Evolutionary conservation across 1,284 basidiomycete species (phyloP), one percentile per base, ranked within the genome.

Genomic region (Cryptococcus amylolentus): DNA sequence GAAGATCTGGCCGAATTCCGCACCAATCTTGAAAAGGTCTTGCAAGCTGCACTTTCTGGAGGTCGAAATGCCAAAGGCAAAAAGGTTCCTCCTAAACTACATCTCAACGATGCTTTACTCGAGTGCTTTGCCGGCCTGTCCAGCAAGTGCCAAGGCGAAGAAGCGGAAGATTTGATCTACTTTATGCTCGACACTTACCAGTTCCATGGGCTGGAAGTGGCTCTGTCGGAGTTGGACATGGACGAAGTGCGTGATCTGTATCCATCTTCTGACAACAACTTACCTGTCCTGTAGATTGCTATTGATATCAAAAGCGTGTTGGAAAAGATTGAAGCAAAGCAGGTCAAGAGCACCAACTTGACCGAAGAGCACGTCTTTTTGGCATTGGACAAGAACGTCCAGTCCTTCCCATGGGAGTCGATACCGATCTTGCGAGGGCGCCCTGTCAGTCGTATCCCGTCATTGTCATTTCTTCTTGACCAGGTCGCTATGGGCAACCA

Each of bases 341-440:
- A 42, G 26, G 38, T 48, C 5, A 37, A 31, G 8, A n/a, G 51
- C 39, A 6, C 38, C 49, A n/a, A 7, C 14, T 56, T 59, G 51
- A 63, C 57, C 35, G 61, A 62, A 42, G 73, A 79, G 54, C 95
- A 98, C 71, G 77, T 88, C 39, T 95, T 97, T 78, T 80, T 98
- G 55, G 84, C 95, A 13, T 81, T 98, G 37, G 96, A 98, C 77
- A 91, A 91, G 79, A 87, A 91, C 60, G 80, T 95, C 13, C 89
- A 93, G 67, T 84, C 85, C 0, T 82, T 98, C 57, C 95, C 96
- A 1, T 98, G 95, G 96, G 96, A 98, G 78, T 94, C 89, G 28
- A 85, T 98, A 26, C 93, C 95, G 0, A 83, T 87, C 46, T 79
- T 98, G 9, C 82, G 90, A 50, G 88, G 88, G 7, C 82, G 86